Conservation (phyloP, 345 rosid genomes). For the Eucalyptus sideroxylon region DNA sequence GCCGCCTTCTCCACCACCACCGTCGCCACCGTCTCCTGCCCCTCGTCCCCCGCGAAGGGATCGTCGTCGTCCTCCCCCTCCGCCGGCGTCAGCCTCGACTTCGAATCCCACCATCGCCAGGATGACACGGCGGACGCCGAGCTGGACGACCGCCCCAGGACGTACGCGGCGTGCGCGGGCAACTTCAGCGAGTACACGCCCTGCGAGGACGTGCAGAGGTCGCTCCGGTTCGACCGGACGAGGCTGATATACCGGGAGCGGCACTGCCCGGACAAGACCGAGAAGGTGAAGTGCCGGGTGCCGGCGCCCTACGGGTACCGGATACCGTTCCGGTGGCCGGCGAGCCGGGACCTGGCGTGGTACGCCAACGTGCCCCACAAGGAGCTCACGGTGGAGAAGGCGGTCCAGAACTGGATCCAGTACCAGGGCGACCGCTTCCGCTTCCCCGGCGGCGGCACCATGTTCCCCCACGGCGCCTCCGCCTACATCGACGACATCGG, state of each 20-base stretch:
- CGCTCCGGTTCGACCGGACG: constrained; percentile 6
- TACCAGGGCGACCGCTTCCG: constrained; percentile 24
- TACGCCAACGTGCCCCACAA: constrained; percentile 39
- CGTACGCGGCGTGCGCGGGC: constrained; percentile 14
- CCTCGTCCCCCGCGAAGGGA: neutral
- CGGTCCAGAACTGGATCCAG: constrained; percentile 45
- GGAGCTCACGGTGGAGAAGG: constrained; percentile 44
- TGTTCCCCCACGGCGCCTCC: constrained; percentile 42
- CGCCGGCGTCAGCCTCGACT: neutral
- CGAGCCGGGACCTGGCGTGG: constrained; percentile 31
- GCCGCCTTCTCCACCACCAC: neutral
- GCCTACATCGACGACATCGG: constrained; percentile 19
- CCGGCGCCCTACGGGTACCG: constrained; percentile 4
- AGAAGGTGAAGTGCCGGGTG: constrained; percentile 1
- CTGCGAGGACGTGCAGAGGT: constrained; percentile 24
- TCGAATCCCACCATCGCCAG: constrained; percentile 1
- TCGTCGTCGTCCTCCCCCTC: neutral
- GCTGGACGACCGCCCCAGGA: neutral
- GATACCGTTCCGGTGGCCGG: constrained; percentile 32
- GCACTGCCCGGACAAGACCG: constrained; percentile 11
- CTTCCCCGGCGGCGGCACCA: constrained; percentile 50
- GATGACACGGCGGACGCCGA: neutral
- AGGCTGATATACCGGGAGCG: constrained; percentile 21
- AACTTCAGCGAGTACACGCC: constrained; percentile 35
- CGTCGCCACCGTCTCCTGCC: neutral